Base-by-base conservation (phyloP, 768 basidiomycete species). In the Auricularia cornea region DNA sequence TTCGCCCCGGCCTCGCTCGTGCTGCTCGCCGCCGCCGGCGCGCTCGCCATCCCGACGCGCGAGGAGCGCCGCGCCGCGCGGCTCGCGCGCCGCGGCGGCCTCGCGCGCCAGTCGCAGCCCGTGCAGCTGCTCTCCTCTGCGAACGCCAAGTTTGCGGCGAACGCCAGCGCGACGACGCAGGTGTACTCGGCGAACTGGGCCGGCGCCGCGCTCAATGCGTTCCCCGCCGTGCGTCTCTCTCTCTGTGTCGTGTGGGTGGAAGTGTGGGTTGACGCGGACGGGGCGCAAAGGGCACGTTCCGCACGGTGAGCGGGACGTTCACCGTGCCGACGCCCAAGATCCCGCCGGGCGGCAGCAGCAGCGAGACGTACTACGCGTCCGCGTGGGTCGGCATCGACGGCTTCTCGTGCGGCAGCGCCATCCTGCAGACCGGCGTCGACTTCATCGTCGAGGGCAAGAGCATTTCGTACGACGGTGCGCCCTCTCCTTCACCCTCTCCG, bases 341-440 rank as follows among this genome's bases (percentile, higher is more conserved):
- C 23, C 70, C 70, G 23, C 69, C 67, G 48, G 69, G 66, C 48
- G 44, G 44, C 3, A 48, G 23, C 3, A 23, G 20, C 23, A 62
- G 63, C 23, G 66, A 68, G 61, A 63, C 64, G 14, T 66, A 72
- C 67, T 67, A 75, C 10, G 71, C 73, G 1, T 72, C 76, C 23
- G 73, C 73, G 3, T 77, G 74, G 75, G 75, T 77, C 61, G 74
- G 76, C 40, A 75, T 75, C 59, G 75, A 75, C 63, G 75, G 75
- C 35, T 72, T 73, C 68, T 73, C 75, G 31, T 76, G 75, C 63
- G 69, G 66, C 3, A 71, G 38, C 41, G 73, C 74, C n/a, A 75
- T 77, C 64, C 70, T 75, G 52, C 75, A 77, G 64, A 75, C 75
- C 28, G 76, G 76, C 16, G 65, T 74, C 32, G 75, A 75, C 68